Conservation (phyloP, 768 basidiomycete species). For the Filobasidium floriforme region DNA sequence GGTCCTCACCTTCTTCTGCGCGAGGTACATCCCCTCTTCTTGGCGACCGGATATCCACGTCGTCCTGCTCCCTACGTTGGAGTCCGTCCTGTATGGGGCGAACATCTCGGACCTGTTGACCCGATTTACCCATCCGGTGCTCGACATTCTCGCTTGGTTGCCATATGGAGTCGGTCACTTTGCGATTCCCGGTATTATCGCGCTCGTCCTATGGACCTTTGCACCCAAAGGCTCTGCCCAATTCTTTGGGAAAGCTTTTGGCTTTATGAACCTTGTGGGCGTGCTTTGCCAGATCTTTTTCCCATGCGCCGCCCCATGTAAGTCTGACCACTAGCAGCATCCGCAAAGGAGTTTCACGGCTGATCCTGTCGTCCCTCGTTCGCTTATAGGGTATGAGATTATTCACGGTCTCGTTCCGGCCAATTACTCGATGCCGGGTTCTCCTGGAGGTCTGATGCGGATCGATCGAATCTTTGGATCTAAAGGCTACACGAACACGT, state of each 20-base stretch:
- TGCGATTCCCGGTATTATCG: slow-evolving; percentile 74
- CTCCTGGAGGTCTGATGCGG: slow-evolving; percentile 81
- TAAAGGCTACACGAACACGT: slow-evolving; percentile 66
- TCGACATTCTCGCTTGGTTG: slow-evolving; percentile 91
- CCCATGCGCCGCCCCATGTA: slow-evolving; percentile 80
- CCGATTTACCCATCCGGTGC: slow-evolving; percentile 79
- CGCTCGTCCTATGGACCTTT: slow-evolving; percentile 80
- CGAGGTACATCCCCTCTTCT: slow-evolving; percentile 68
- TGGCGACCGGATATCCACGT: slow-evolving; percentile 81
- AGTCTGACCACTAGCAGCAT: slow-evolving; percentile 26
- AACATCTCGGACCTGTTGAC: slow-evolving; percentile 97
- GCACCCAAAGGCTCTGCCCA: slow-evolving; percentile 70
- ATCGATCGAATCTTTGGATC: slow-evolving; percentile 81
- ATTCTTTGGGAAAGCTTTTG: slow-evolving; percentile 78
- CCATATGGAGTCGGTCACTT: slow-evolving; percentile 97
- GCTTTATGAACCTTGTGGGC: slow-evolving; percentile 83
- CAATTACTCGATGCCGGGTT: slow-evolving; percentile 82
- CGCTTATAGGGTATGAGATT: slow-evolving; percentile 72
- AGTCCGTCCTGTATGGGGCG: slow-evolving; percentile 89
- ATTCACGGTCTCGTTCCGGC: slow-evolving; percentile 94
- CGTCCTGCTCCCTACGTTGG: slow-evolving; percentile 84
- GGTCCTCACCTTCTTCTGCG: slow-evolving; percentile 77
- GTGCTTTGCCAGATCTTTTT: slow-evolving; percentile 81
- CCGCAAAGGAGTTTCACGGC: too few relatives aligned
- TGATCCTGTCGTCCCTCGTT: not conserved